Evolutionary conservation across 495 filamentous ascomycete genomes (phyloP), one percentile per base, ranked within the genome.

Genomic region (Chaetomidium leptoderma): DNA sequence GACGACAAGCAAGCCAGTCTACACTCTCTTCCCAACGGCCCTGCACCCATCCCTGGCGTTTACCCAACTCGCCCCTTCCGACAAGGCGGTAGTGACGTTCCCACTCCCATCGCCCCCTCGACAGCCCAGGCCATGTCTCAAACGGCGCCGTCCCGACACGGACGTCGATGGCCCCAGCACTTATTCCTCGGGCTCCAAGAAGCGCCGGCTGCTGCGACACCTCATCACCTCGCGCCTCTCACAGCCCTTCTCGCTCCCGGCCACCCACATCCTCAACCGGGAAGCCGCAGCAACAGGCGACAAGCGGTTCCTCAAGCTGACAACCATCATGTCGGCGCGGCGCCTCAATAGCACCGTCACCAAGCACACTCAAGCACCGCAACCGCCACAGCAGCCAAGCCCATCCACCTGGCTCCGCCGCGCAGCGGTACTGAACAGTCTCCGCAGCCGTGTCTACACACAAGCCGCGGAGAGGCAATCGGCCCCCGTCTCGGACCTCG

Each of bases 161-260:
- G 86, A 89, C 61, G 79, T 86, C 49, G 85, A 88, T 49, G 83
- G 85, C 14, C 73, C 72, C 32, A 76, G 76, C 59, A 82, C 79
- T 11, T 72, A 73, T 4, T 62, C 59, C 1, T 53, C 78, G 17
- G 61, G 76, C 33, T 81, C 77, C 67, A 90, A 90, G 73, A 88
- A 87, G 68, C 83, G 87, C 26, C 78, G 86, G 9, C 64, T 90
- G 16, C 78, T 83, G 6, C 70, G 83, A 19, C 71, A 81, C 23
- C 72, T 89, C 21, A 79, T 88, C 59, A 90, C 87, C 5, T 88
- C 85, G 4, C 76, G 84, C 17, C 80, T 90, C 1, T 87, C 84
- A 27, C 75, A 73, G 44, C 87, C 86, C 2, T 90, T 83, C 65
- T 86, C 86, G 1, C 72, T 77, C 11, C 87, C 87, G 0, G 79